phyloP scores from a whole-genome alignment of 2,329 filamentous ascomycete genomes.

The Neopestalotiopsis sp. region DNA sequence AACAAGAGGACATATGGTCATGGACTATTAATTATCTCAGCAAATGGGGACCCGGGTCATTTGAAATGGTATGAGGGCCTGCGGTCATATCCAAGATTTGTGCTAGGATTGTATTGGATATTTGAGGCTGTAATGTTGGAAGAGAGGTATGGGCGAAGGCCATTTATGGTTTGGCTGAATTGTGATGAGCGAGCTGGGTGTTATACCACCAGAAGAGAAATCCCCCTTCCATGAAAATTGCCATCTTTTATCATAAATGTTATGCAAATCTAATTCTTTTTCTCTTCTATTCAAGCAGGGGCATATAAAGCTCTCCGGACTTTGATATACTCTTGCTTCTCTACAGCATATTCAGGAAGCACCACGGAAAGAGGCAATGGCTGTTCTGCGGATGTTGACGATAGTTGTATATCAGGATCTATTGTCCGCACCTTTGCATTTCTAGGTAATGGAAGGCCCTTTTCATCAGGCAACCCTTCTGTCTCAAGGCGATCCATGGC shows the following conservation, averaged over 20 bases:
- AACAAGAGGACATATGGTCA: constrained; percentile 54
- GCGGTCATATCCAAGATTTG: background rate
- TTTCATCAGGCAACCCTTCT: constrained; percentile 29
- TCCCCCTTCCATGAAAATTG: background rate
- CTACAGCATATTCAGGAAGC: constrained; percentile 25
- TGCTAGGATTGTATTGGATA: no score
- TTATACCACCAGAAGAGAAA: no score
- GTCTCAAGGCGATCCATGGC: constrained; percentile 29
- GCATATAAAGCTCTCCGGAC: constrained; percentile 23
- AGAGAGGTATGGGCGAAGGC: no score
- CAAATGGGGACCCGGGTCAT: background rate
- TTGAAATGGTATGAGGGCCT: background rate
- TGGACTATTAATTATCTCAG: constrained; percentile 42
- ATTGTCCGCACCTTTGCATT: constrained; percentile 38
- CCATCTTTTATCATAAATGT: background rate
- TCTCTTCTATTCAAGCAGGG: background rate
- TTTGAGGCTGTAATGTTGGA: no score
- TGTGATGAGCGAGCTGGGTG: no score
- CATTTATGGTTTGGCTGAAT: no score
- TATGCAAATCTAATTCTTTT: background rate
- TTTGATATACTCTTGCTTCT: constrained; percentile 25
- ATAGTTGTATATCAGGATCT: constrained; percentile 34
- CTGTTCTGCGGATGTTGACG: constrained; percentile 14
- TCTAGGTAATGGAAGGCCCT: constrained; percentile 30
- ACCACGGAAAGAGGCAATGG: constrained; percentile 26